A percentile compares a stretch with the other conserved stretches of the same genome.
These are phyloP conservation scores for Amborella trichopoda DNA, from an alignment of 164 flowering plant genomes.

Conservation along the genomic window DNA sequence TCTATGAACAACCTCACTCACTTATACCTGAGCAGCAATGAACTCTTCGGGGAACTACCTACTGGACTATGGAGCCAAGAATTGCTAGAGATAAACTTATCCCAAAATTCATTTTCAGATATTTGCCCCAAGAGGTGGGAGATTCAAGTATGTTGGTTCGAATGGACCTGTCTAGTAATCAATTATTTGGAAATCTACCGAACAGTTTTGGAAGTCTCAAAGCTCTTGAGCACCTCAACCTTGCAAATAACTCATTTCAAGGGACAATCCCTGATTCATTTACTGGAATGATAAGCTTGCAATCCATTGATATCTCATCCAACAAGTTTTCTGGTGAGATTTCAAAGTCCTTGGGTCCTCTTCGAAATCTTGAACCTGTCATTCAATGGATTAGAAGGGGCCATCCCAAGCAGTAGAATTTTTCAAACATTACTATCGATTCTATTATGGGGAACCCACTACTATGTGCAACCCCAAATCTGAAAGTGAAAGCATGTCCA, in stretches of 20 bases:
- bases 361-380: conserved; percentile 1
- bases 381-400: conserved; percentile 4
- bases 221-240: not conserved
- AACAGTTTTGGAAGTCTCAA: not conserved
- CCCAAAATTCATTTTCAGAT: not conserved
- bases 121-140: not conserved
- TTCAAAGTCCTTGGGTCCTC: not conserved
- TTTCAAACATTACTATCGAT: not conserved
- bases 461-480: conserved; percentile 3
- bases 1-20: not conserved
- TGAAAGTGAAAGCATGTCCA: conserved; percentile 1
- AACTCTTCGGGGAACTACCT: not conserved
- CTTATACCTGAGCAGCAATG: not conserved
- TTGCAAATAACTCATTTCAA: not conserved
- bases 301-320: not conserved
- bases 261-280: not conserved
- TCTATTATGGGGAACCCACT: conserved; percentile 1
- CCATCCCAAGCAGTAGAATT: conserved; percentile 1
- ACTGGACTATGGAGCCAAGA: not conserved
- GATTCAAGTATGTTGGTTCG: not conserved
- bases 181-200: not conserved
- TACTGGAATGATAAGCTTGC: not conserved
- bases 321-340: conserved; percentile 1
- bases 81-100: not conserved
- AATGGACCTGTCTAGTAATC: not conserved